Base-by-base conservation (phyloP, 768 basidiomycete species). In the Boletus rubescentipes region DNA sequence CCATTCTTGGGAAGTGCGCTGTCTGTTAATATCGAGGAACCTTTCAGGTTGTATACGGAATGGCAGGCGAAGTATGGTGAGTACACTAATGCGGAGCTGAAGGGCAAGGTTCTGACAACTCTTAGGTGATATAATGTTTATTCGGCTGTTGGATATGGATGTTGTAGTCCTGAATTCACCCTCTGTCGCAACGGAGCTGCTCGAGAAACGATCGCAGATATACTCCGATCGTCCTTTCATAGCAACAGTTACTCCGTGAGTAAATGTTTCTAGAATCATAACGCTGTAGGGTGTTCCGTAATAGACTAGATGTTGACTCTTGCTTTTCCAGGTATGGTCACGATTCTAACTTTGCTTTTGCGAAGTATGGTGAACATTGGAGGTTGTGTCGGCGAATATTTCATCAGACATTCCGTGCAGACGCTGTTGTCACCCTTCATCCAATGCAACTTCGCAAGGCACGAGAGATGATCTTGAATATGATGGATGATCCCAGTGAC, bases 171-270 rank as follows among this genome's bases (percentile, higher is more conserved):
- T 84, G 34, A 83, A 79, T 60, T 70, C 73, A 14, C 64, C 63
- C 21, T 72, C 73, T 48, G 73, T 70, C 14, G 75, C 72, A 2
- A 56, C 67, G 20, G 80, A 81, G 37, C 70, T 84, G 3, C 67
- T 84, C 34, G 79, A 81, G 42, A 69, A 71, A 43, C 73, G 79
- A 10, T 76, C 78, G 2, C 63, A 65, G 11, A 73, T 77, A 31
- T 81, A 82, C 57, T 81, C 81, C 9, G 75, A 79, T 64, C 77
- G 83, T 7, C 83, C 84, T 2, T 47, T 46, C 42, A 49, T 68
- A 37, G 60, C 63, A 0, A 59, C 55, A 23, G n/a, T 57, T 15
- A 20, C 46, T 21, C 53, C 54, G 61, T 65, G 49, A 62, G 61
- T 54, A 30, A 11, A 45, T 37, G 6, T 26, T 26, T 26, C 26